Evolutionary conservation across 2,329 filamentous ascomycete genomes (phyloP).

Genomic region (Orbilia quercus): DNA sequence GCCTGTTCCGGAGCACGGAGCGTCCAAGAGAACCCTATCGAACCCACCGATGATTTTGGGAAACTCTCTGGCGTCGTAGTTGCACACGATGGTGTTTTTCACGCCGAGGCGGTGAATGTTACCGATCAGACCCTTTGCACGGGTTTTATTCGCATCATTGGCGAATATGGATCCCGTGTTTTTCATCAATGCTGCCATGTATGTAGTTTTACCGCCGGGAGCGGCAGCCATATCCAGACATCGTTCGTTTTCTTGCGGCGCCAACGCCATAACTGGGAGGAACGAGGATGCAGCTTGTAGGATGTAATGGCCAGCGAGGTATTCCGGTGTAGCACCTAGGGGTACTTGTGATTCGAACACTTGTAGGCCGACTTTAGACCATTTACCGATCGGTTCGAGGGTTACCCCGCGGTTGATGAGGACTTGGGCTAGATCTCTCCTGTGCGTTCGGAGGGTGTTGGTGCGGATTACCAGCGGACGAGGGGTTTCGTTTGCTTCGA

Average conservation of each 20-base stretch:
- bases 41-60: slow-evolving; percentile 95
- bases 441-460: slow-evolving; percentile 85
- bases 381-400: slow-evolving; percentile 95
- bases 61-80: slow-evolving; percentile 94
- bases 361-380: slow-evolving; percentile 97
- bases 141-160: slow-evolving; percentile 93
- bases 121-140: slow-evolving; percentile 96
- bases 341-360: slow-evolving; percentile 91
- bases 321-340: slow-evolving; percentile 94
- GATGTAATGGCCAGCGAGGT: slow-evolving; percentile 97
- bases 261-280: slow-evolving; percentile 95
- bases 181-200: slow-evolving; percentile 96
- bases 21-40: slow-evolving; percentile 91
- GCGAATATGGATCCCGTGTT: slow-evolving; percentile 96
- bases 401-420: slow-evolving; percentile 97
- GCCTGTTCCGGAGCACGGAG: slow-evolving; percentile 94
- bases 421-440: slow-evolving; percentile 85
- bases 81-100: slow-evolving; percentile 93
- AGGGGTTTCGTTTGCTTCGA: slow-evolving; percentile 96
- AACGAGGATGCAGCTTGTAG: slow-evolving; percentile 96
- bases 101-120: slow-evolving; percentile 95
- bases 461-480: slow-evolving; percentile 95
- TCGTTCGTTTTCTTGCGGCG: slow-evolving; percentile 90
- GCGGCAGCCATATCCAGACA: slow-evolving; percentile 95
- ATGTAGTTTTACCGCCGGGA: slow-evolving; percentile 94